These are phyloP conservation scores for Davidsoniella neocaledoniae DNA, from an alignment of 2,329 filamentous ascomycete genomes.

Conservation along the genomic window DNA sequence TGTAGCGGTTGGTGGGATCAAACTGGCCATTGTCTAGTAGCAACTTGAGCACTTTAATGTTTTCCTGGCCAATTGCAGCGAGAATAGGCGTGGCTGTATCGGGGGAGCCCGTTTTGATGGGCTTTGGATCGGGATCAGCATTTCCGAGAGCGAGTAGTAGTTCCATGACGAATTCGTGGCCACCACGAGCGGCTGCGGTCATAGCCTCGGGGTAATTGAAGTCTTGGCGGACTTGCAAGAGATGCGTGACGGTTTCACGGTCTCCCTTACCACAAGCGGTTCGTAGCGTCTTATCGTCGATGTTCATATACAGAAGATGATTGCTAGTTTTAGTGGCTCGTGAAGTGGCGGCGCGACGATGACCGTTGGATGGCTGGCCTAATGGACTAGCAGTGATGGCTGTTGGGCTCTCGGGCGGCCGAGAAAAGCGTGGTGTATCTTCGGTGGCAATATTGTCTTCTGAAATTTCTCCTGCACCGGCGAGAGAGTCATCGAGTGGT, in stretches of 20 bases:
- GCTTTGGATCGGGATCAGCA: slow-evolving; percentile 50
- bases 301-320: slow-evolving; percentile 43
- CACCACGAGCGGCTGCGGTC: slow-evolving; percentile 80
- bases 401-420: slow-evolving; percentile 26
- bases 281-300: slow-evolving; percentile 44
- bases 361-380: slow-evolving; percentile 19
- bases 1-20: slow-evolving; percentile 62
- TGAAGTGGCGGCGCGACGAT: slow-evolving; percentile 36
- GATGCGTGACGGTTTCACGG: slow-evolving; percentile 42
- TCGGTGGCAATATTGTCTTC: slow-evolving; percentile 27
- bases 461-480: slow-evolving; percentile 23
- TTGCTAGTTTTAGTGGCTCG: slow-evolving; percentile 49
- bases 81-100: slow-evolving; percentile 86
- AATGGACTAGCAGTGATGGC: slow-evolving; percentile 18
- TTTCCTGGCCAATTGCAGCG: slow-evolving; percentile 78
- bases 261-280: slow-evolving; percentile 44
- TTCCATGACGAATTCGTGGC: slow-evolving; percentile 75
- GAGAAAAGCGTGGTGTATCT: slow-evolving; percentile 24
- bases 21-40: slow-evolving; percentile 63
- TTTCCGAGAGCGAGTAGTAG: slow-evolving; percentile 54
- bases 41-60: slow-evolving; percentile 68
- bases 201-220: slow-evolving; percentile 69
- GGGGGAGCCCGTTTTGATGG: slow-evolving; percentile 38
- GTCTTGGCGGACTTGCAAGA: slow-evolving; percentile 42
- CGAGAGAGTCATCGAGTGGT: slow-evolving; percentile 2